A percentile compares a stretch with the other conserved stretches of the same genome.
phyloP scores from a whole-genome alignment of 1,284 basidiomycete genomes.

The Earliella scabrosa region DNA sequence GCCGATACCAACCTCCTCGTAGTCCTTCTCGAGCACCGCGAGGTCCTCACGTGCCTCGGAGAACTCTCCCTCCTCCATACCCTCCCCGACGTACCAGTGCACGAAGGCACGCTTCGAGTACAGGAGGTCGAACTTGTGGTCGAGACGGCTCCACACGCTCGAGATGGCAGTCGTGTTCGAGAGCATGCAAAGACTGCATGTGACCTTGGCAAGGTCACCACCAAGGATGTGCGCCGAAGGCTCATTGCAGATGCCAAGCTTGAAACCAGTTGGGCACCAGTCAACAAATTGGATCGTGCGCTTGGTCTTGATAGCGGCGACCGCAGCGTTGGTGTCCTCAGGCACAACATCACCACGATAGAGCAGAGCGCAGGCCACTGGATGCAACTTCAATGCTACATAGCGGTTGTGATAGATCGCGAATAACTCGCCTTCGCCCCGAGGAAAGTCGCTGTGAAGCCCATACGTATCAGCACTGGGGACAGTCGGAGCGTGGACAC shows the following conservation, averaged over 20 bases:
- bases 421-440: slow-evolving; percentile 70
- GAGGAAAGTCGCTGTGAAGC: slow-evolving; percentile 86
- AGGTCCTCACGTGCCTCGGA: slow-evolving; percentile 97
- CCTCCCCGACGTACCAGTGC: slow-evolving; percentile 96
- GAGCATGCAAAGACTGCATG: slow-evolving; percentile 89
- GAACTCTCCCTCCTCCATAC: slow-evolving; percentile 99
- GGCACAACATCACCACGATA: slow-evolving; percentile 91
- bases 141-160: slow-evolving; percentile 86
- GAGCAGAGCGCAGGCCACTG: slow-evolving; percentile 76
- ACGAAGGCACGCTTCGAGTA: slow-evolving; percentile 94
- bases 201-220: slow-evolving; percentile 87
- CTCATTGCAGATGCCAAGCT: slow-evolving; percentile 92
- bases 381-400: slow-evolving; percentile 12
- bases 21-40: slow-evolving; percentile 96
- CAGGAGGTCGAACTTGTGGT: slow-evolving; percentile 99
- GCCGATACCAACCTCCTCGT: slow-evolving; percentile 94
- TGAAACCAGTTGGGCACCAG: slow-evolving; percentile 92
- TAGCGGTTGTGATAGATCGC: not conserved
- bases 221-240: slow-evolving; percentile 84
- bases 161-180: slow-evolving; percentile 90
- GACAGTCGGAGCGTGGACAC: not conserved
- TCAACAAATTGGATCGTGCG: slow-evolving; percentile 85
- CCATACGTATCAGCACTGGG: too few species aligned
- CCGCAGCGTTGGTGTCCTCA: slow-evolving; percentile 89
- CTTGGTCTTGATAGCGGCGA: slow-evolving; percentile 87